Base-by-base conservation (phyloP, 805 yeast genomes). In the Candida peoriensis region DNA sequence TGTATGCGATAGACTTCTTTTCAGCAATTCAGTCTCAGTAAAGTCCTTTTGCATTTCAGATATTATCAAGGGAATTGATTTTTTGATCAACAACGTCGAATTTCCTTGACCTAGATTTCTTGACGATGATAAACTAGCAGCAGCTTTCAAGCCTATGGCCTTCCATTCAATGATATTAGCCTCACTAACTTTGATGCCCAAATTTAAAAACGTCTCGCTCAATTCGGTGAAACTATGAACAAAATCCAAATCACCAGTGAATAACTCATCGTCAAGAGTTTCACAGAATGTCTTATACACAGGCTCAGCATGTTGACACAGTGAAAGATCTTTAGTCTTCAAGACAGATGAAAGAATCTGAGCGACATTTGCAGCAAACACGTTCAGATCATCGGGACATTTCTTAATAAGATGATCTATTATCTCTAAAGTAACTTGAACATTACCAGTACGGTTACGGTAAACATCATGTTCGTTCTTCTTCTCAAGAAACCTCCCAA, bases 361-460 rank as follows among this genome's bases (percentile, higher is more conserved):
- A 32, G 85, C 68, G 13, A 83, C 78, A 47, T 79, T 74, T 17
- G 64, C 68, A 1, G 96, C 89, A 62, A 87, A 80, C 21, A 87
- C 81, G 43, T 84, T 87, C 54, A 93, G 64, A 55, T 93, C 90
- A 40, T 85, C 95, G 25, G 76, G 67, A 56, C 97, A 88, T 52
- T 76, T 74, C 30, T 69, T 77, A 24, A 88, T 79, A 46, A 93
- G 69, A 24, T 81, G 81, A 33, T 71, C 57, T 37, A 86, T 57
- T 14, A 90, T 80, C 33, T 70, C 79, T 41, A 87, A 63, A 0
- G 97, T 82, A 12, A 90, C 97, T 42, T 77, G 79, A 16, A 87
- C 70, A 52, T 90, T 89, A 3, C 96, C 97, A 11, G 80, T 61
- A 26, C 85, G 60, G 38, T 70, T 75, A 30, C 76, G 74, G 34